Percentiles rank a stretch among this genome's conserved stretches.
phyloP scores from a whole-genome alignment of 768 basidiomycete genomes.

The Austroboletus eburneus region DNA sequence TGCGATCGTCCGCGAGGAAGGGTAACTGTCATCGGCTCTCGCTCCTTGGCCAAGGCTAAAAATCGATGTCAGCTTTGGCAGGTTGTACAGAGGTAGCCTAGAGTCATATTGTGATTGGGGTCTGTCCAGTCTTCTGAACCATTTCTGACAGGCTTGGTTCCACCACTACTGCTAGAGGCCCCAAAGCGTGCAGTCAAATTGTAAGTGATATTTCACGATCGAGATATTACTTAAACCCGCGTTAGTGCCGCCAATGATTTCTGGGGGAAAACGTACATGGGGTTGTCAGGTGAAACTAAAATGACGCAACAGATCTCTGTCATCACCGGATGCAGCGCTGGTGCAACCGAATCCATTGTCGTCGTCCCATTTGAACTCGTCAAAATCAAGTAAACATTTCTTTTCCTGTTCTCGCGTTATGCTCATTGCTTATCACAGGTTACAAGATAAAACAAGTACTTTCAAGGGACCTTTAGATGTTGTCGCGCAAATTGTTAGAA shows the following conservation, averaged over 20 bases:
- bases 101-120: neutral
- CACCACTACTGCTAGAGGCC: conserved; percentile 92
- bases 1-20: conserved; percentile 85
- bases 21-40: conserved; percentile 43
- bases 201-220: conserved; percentile 37
- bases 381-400: conserved; percentile 64
- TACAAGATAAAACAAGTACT: conserved; percentile 91
- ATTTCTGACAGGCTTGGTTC: conserved; percentile 66
- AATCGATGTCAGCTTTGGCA: conserved; percentile 49
- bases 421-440: conserved; percentile 34
- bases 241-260: conserved; percentile 83
- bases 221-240: neutral
- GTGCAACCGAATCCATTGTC: conserved; percentile 92
- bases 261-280: conserved; percentile 83
- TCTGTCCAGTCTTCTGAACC: neutral
- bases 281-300: conserved; percentile 61
- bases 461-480: conserved; percentile 93
- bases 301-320: conserved; percentile 90
- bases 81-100: conserved; percentile 88
- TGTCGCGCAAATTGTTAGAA: conserved; percentile 69
- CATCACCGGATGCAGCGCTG: conserved; percentile 88
- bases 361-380: conserved; percentile 97
- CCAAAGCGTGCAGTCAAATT: conserved; percentile 98
- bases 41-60: neutral
- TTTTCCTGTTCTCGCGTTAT: neutral